Conservation (phyloP, 106 monocot genomes). For the Dendrobium chrysotoxum region DNA sequence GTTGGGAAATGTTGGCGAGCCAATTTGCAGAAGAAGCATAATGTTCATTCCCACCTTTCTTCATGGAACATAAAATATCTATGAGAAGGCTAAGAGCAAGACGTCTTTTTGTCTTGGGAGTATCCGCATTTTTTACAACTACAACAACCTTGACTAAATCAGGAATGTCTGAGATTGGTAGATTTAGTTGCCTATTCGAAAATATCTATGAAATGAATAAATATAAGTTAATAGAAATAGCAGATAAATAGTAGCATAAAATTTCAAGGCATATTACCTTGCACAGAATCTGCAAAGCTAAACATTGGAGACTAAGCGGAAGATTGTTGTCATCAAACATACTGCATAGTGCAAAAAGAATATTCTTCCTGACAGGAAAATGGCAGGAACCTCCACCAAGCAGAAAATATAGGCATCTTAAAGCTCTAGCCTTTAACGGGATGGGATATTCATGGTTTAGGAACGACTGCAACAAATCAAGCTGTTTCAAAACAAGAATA, state of each 20-base stretch:
- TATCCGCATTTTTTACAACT: slow-evolving; percentile 20
- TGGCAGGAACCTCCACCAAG: slow-evolving; percentile 20
- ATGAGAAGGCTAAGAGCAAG: slow-evolving; percentile 43
- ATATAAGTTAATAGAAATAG: slow-evolving; percentile 3
- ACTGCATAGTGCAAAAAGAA: slow-evolving; percentile 18
- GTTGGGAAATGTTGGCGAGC: slow-evolving; percentile 1
- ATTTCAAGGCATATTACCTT: slow-evolving; percentile 33
- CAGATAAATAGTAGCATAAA: background rate
- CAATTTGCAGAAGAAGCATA: slow-evolving; percentile 9
- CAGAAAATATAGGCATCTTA: slow-evolving; percentile 52
- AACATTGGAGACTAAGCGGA: slow-evolving; percentile 22
- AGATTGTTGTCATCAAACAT: slow-evolving; percentile 29
- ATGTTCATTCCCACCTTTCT: slow-evolving; percentile 16
- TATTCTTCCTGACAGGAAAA: slow-evolving; percentile 15
- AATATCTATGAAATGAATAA: slow-evolving; percentile 3
- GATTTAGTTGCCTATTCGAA: slow-evolving; percentile 7
- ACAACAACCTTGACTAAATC: slow-evolving; percentile 33
- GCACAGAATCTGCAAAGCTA: slow-evolving; percentile 31
- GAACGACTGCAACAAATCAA: slow-evolving; percentile 37
- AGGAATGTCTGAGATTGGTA: slow-evolving; percentile 12
- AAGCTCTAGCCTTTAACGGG: slow-evolving; percentile 25
- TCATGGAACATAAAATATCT: slow-evolving; percentile 35
- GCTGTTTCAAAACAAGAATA: slow-evolving; percentile 26
- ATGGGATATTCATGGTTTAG: slow-evolving; percentile 22
- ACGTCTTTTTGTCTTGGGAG: slow-evolving; percentile 18